phyloP scores from a whole-genome alignment of 75 land plant genomes.

The Azolla pinnata region DNA sequence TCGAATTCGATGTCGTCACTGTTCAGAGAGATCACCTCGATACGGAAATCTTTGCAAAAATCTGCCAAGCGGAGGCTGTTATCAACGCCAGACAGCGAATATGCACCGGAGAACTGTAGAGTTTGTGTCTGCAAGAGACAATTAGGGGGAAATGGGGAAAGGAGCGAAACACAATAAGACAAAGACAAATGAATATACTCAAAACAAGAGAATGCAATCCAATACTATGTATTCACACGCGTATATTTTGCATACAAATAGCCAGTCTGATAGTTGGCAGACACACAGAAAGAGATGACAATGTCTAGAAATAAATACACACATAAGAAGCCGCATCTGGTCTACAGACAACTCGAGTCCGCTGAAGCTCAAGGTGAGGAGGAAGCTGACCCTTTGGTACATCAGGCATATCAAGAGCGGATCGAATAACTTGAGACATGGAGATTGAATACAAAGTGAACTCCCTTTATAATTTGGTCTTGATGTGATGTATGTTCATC shows the following conservation, averaged over 20 bases:
- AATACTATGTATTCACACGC: too few relatives aligned
- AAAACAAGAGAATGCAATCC: too few relatives aligned
- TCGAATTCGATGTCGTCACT: conserved; percentile 93
- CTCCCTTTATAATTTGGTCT: too few relatives aligned
- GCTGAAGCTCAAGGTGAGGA: conserved; percentile 65
- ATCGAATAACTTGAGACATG: too few relatives aligned
- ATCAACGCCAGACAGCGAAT: conserved; percentile 64
- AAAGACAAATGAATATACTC: too few relatives aligned
- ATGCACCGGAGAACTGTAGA: conserved; percentile 78
- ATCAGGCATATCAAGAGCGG: conserved; percentile 36
- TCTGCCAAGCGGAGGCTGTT: conserved; percentile 49
- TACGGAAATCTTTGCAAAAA: conserved; percentile 49
- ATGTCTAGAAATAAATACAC: conserved; percentile 2
- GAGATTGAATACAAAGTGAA: too few relatives aligned
- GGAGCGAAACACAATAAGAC: too few relatives aligned
- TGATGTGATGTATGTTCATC: too few relatives aligned
- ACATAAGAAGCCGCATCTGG: conserved; percentile 78
- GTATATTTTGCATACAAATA: too few relatives aligned
- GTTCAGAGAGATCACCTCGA: conserved; percentile 50
- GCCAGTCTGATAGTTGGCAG: too few relatives aligned
- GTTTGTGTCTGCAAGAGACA: conserved; percentile 50
- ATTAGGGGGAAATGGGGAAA: too few relatives aligned
- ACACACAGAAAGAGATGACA: too few relatives aligned
- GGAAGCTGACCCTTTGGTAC: conserved; percentile 52
- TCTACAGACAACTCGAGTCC: conserved; percentile 74